These are phyloP conservation scores for Solanum arcanum DNA, from an alignment of 257 asterid species.

Conservation along the genomic window DNA sequence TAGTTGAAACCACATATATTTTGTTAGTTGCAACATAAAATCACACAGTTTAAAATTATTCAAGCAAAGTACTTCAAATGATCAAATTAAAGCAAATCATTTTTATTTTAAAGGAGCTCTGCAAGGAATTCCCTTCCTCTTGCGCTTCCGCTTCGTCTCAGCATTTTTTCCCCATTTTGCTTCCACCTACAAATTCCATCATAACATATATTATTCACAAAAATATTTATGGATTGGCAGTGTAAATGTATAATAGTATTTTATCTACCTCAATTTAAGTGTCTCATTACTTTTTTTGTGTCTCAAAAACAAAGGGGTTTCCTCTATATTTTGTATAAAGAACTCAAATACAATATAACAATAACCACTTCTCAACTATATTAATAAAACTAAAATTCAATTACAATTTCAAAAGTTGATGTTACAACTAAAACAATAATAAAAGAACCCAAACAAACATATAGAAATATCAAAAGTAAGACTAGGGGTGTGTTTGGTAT, in stretches of 20 bases:
- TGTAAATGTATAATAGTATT: background rate
- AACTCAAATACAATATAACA: background rate
- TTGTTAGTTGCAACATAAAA: background rate
- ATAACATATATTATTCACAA: background rate
- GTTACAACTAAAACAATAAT: background rate
- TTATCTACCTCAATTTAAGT: too few species aligned
- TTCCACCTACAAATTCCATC: slow-evolving; percentile 1
- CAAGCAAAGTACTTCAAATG: background rate
- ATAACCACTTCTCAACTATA: background rate
- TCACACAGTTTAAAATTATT: background rate
- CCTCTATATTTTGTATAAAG: background rate
- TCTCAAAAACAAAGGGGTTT: background rate
- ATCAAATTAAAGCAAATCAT: background rate
- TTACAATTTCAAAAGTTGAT: background rate
- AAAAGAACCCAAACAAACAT: background rate
- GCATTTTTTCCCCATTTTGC: background rate
- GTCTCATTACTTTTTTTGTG: too few species aligned
- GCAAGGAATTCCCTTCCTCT: slow-evolving; percentile 3
- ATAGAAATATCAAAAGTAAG: background rate
- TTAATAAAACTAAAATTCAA: too few species aligned
- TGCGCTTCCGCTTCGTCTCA: background rate
- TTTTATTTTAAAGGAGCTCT: background rate
- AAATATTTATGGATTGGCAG: background rate
- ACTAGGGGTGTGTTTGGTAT: background rate
- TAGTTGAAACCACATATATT: background rate